These are phyloP conservation scores for Dactylis glomerata DNA, from an alignment of 176 grass and related monocot genomes.

Conservation along the genomic window DNA sequence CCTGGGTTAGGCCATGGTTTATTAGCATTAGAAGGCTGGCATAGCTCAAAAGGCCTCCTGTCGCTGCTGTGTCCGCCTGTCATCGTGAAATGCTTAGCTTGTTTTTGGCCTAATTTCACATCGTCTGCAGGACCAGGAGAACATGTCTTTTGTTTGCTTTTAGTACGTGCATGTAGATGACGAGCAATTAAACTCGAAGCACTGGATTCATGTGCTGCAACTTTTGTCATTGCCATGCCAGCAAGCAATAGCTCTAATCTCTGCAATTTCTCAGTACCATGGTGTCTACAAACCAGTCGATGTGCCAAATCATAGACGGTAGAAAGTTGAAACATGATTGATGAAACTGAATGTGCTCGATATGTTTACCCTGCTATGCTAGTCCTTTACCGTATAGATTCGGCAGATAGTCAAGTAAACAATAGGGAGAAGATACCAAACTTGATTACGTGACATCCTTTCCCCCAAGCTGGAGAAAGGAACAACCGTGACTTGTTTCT, in stretches of 20 bases:
- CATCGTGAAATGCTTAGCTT: conserved; percentile 36
- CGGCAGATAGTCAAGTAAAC: background rate
- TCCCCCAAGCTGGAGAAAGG: conserved; percentile 41
- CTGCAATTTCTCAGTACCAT: background rate
- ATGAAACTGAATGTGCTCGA: background rate
- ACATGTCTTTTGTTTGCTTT: conserved; percentile 53
- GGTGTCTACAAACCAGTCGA: background rate
- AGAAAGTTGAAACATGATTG: background rate
- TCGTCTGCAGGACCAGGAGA: conserved; percentile 28
- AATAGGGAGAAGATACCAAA: conserved; percentile 1
- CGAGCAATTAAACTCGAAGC: conserved; percentile 2
- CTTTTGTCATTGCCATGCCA: background rate
- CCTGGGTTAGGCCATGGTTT: conserved; percentile 36
- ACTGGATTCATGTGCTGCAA: background rate
- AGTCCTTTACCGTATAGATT: background rate
- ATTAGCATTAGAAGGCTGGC: conserved; percentile 45
- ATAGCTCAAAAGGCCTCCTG: conserved; percentile 45
- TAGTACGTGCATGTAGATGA: background rate
- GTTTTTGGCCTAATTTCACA: conserved; percentile 25
- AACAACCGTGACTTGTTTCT: conserved; percentile 43
- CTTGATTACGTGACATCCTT: conserved; percentile 39
- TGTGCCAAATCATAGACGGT: background rate
- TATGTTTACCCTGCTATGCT: background rate
- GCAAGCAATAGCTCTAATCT: background rate
- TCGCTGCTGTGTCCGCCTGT: conserved; percentile 50